These are phyloP conservation scores for Litsea cubeba DNA, from an alignment of 164 flowering plant species.

Conservation along the genomic window DNA sequence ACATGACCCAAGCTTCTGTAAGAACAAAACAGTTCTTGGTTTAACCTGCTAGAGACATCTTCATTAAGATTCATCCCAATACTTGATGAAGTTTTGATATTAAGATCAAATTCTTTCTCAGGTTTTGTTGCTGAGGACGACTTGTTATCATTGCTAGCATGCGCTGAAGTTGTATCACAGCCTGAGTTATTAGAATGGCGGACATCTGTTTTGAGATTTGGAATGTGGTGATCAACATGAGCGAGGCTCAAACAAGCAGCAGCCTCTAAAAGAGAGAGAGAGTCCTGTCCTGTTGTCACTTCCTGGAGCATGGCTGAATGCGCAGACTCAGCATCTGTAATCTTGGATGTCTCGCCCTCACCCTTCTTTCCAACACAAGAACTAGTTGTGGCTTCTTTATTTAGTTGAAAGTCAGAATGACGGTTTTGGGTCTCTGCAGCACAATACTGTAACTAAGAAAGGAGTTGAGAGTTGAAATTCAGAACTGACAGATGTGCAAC, in stretches of 20 bases:
- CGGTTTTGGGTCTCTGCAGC: slow-evolving; percentile 9
- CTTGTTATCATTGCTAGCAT: slow-evolving; percentile 14
- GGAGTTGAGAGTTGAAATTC: background rate
- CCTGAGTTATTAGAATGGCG: slow-evolving; percentile 6
- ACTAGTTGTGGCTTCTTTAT: slow-evolving; percentile 10
- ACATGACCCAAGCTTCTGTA: slow-evolving; percentile 22
- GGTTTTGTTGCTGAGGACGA: slow-evolving; percentile 9
- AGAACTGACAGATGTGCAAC: background rate
- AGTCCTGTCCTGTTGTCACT: slow-evolving; percentile 14
- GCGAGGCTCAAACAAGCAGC: slow-evolving; percentile 11
- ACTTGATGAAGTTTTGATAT: slow-evolving; percentile 20
- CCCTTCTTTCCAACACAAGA: slow-evolving; percentile 15
- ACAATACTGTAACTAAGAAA: background rate
- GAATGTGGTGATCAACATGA: slow-evolving; percentile 6
- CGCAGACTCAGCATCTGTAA: slow-evolving; percentile 15
- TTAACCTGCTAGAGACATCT: slow-evolving; percentile 40
- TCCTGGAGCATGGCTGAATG: slow-evolving; percentile 15
- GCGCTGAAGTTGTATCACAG: slow-evolving; percentile 4
- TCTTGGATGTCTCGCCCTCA: slow-evolving; percentile 29
- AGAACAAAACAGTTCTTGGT: slow-evolving; percentile 30
- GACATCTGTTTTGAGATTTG: slow-evolving; percentile 35
- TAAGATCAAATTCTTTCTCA: slow-evolving; percentile 9
- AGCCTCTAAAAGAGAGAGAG: slow-evolving; percentile 10
- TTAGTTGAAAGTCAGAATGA: slow-evolving; percentile 1
- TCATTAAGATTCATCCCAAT: slow-evolving; percentile 50